These are phyloP conservation scores for Lecanicillium sp. DNA, from an alignment of 2,329 filamentous ascomycete species.

Conservation along the genomic window DNA sequence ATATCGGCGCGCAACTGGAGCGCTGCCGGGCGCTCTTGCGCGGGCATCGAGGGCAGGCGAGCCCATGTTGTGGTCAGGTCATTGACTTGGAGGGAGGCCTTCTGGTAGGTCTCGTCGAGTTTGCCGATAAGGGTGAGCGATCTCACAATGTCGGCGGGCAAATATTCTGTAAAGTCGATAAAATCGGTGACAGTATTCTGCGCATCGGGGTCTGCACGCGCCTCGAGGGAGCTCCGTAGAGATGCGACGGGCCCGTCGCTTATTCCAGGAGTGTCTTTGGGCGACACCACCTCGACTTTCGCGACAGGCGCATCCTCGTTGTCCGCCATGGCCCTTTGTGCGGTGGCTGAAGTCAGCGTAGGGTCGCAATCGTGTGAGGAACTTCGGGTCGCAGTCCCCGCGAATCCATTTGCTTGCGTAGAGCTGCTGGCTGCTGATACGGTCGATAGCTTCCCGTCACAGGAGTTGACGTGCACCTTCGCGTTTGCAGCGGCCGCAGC, in stretches of 20 bases:
- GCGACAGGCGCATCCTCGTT: constrained; percentile 18
- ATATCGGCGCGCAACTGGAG: constrained; percentile 53
- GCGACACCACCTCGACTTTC: constrained; percentile 29
- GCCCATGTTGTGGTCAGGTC: constrained; percentile 53
- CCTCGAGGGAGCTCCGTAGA: constrained; percentile 34
- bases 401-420: constrained; percentile 1
- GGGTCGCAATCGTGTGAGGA: neutral
- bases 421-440: neutral
- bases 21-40: constrained; percentile 42
- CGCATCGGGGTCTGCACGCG: constrained; percentile 58
- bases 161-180: constrained; percentile 64
- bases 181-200: constrained; percentile 66
- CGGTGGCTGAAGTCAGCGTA: neutral
- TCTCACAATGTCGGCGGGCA: constrained; percentile 60
- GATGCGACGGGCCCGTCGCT: constrained; percentile 18
- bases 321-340: constrained; percentile 17
- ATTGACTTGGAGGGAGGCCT: constrained; percentile 49
- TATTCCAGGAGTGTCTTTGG: constrained; percentile 28
- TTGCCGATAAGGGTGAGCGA: constrained; percentile 60
- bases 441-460: neutral
- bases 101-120: constrained; percentile 53
- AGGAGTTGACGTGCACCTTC: neutral
- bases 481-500: constrained; percentile 1
- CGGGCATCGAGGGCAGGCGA: constrained; percentile 43
- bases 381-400: neutral